Evolutionary conservation across 441 rosid genomes (phyloP).

Genomic region (Croton setiger): DNA sequence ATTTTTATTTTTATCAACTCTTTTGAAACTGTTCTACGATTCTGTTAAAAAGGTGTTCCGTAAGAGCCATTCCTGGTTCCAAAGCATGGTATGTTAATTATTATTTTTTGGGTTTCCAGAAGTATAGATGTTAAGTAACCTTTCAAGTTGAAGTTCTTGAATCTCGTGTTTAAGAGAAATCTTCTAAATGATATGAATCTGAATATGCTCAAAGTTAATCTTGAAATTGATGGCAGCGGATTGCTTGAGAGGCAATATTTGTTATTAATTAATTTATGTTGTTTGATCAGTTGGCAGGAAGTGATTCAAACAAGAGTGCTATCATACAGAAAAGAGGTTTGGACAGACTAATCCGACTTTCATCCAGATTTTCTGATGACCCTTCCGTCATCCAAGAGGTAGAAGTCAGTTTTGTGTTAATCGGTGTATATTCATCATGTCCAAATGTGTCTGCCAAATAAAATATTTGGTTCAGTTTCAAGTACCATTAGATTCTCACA

Average conservation of each 20-base stretch:
- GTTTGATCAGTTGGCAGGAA: slow-evolving; percentile 78
- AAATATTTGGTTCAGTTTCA: neutral
- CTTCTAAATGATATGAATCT: neutral
- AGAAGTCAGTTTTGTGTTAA: slow-evolving; percentile 12
- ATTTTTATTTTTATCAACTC: neutral
- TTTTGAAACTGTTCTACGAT: neutral
- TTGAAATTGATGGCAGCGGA: neutral
- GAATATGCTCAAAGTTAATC: neutral
- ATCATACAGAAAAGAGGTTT: slow-evolving; percentile 77
- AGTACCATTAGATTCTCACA: neutral
- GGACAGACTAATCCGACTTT: slow-evolving; percentile 58
- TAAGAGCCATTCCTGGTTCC: neutral
- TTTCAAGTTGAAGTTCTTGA: slow-evolving; percentile 1
- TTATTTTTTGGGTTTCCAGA: neutral
- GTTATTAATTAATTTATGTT: slow-evolving; percentile 22
- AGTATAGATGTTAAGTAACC: neutral
- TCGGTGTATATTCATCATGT: neutral
- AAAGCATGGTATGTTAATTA: neutral
- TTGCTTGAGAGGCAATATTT: neutral
- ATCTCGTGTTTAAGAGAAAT: neutral
- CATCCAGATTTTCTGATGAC: slow-evolving; percentile 72
- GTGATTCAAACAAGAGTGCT: slow-evolving; percentile 77
- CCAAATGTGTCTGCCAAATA: neutral
- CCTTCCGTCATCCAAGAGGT: slow-evolving; percentile 90
- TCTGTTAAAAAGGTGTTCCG: neutral